Base-by-base conservation (phyloP, 1,284 basidiomycete species). In the Leccinum pallidistipes region DNA sequence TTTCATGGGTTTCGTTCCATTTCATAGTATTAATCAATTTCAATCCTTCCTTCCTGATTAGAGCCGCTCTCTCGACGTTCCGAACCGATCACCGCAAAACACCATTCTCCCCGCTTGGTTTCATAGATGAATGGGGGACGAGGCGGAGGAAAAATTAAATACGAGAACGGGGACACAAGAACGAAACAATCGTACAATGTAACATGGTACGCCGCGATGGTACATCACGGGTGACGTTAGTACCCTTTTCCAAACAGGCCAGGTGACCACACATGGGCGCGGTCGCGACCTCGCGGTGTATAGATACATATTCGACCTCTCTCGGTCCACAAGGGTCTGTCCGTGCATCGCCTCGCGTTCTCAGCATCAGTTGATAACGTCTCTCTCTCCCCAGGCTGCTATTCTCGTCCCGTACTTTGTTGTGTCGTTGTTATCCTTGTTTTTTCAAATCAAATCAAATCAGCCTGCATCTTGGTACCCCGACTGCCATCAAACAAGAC, bases 401-500 rank as follows among this genome's bases (percentile, higher is more conserved):
- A 27, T 50, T 27, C 27, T 50, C 24, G 27, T 50, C 8, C 14
- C 24, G 24, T 14, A 27, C 49, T 16, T 50, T 50, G 27, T 50
- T 50, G 50, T 32, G 14, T 18, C 3, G 50, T 52, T 31, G 18
- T 27, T 36, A 9, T 29, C 43, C 18, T 21, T 58, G n/a, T 57
- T 57, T 27, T 50, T 27, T 45, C 27, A 47, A 24, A 47, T 47
- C 12, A 47, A 24, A 45, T 27, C 12, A 50, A 50, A 50, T 50
- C 49, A 29, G 24, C 47, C 47, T 49, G 34, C 47, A 27, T 14
- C 21, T 56, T 9, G 21, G 43, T 21, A 45, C 12, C 10, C 43
- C 11, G 11, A 45, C 43, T 21, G 18, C 36, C 27, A 58, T 58
- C 57, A 58, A 60, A 58, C 57, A 58, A 47, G 29, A 47, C 57